Base-by-base conservation (phyloP, 176 grass and related monocot genomes). In the Oryza meyeriana region DNA sequence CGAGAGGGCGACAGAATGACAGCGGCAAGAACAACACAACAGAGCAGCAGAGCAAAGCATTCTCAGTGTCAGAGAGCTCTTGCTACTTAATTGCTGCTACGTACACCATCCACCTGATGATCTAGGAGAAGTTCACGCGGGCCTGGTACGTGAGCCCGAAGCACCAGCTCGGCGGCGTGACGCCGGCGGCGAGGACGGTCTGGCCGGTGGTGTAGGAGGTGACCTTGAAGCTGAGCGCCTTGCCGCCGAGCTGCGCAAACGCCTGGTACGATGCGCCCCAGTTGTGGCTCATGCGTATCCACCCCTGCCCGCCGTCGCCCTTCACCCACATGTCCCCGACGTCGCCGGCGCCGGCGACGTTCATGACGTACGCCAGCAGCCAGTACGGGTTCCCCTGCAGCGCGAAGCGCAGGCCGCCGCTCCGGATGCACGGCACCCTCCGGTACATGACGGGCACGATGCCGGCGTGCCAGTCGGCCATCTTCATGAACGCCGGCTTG, bases 371-470 rank as follows among this genome's bases (percentile, higher is more conserved):
- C 14, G 78, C 91, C 63, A 95, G 58, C 59, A 93, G 73, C 93
- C 93, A 98, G 80, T 90, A 90, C 6, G 41, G 6, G 76, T 98
- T 98, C 22, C 92, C 93, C 74, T 87, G 82, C 9, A 95, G 45
- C 71, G 68, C 18, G 61, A 95, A 95, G 39, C 93, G 77, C 1
- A 88, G 27, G 24, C 89, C 91, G 1, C 90, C 89, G 0, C 47
- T 31, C 58, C 78, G 68, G 12, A 81, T 10, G 85, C 96, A 99
- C 0, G 93, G 83, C 68, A 94, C 91, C 69, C 93, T 77, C 39
- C 91, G 91, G 86, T 93, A 90, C 91, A 95, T 92, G 67, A 99
- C 90, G 27, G 89, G 93, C 27, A 98, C 90, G 78, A 95, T 95
- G 45, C 87, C 93, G 17, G 91, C 93, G 18, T 73, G 61, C 93